Evolutionary conservation across 176 grass and related monocot species (phyloP).

Genomic region (Aegilops tauschii): DNA sequence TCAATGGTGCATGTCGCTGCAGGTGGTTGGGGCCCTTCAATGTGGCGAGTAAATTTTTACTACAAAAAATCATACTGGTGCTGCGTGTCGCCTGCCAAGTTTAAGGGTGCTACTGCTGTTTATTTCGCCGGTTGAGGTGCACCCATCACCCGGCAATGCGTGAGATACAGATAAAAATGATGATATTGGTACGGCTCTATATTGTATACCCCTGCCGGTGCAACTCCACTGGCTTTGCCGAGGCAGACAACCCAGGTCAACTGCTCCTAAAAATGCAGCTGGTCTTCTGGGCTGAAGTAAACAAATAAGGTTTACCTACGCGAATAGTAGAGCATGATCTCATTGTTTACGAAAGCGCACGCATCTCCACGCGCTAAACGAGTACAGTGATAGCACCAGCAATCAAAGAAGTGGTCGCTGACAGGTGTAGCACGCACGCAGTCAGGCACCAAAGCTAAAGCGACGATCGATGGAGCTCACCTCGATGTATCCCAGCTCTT

Average conservation of each 20-base stretch:
- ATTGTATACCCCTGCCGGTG: not conserved
- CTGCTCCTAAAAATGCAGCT: not conserved
- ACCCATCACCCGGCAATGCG: constrained; percentile 4
- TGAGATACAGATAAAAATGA: constrained; percentile 15
- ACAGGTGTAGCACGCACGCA: not conserved
- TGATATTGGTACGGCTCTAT: not conserved
- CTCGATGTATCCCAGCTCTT: constrained; percentile 89
- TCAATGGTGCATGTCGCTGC: constrained; percentile 10
- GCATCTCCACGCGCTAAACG: not conserved
- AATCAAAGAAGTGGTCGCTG: not conserved
- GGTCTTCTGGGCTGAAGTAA: not conserved
- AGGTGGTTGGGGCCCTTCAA: not conserved
- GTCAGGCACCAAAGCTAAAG: not conserved
- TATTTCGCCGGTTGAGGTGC: not conserved
- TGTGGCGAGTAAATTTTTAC: not conserved
- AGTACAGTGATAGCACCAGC: not conserved
- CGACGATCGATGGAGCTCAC: constrained; percentile 13
- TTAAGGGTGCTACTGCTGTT: not conserved
- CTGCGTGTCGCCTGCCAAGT: not conserved
- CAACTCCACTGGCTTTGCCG: constrained; percentile 7
- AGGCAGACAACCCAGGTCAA: constrained; percentile 25
- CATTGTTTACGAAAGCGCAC: not conserved
- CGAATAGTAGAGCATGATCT: not conserved
- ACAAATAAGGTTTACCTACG: not conserved
- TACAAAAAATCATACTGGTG: not conserved